Conservation (phyloP, 2,329 filamentous ascomycete species). For the Penicillium occitanis region DNA sequence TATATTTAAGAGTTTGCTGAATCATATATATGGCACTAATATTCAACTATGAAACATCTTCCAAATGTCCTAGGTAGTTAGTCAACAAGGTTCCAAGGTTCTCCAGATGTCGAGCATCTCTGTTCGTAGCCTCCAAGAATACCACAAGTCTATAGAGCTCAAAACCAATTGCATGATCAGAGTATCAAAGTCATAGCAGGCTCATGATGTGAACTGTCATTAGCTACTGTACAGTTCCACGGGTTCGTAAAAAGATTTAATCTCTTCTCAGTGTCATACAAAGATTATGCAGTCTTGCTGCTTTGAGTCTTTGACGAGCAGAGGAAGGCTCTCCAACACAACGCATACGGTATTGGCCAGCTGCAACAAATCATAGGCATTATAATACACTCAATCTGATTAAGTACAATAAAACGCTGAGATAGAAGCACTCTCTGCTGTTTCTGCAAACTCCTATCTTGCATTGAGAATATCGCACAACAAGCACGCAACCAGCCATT, state of each 20-base stretch:
- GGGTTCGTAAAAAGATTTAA: background rate
- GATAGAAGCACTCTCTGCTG: background rate
- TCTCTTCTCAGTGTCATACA: background rate
- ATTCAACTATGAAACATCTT: background rate
- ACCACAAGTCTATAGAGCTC: background rate
- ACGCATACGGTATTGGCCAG: no score
- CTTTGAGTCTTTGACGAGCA: background rate
- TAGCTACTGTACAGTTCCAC: background rate
- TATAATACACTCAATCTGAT: background rate
- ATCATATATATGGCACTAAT: background rate
- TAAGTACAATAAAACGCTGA: background rate
- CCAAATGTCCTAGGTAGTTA: background rate
- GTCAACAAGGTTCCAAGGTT: background rate
- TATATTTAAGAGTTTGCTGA: background rate
- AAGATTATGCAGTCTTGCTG: background rate
- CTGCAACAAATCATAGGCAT: background rate
- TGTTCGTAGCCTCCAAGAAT: background rate
- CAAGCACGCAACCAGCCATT: background rate
- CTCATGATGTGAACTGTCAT: background rate
- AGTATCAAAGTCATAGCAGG: background rate
- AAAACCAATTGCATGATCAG: background rate
- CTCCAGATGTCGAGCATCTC: background rate
- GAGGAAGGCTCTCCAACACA: background rate
- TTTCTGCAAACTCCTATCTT: background rate
- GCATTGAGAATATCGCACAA: background rate